Base-by-base conservation (phyloP, 2,329 filamentous ascomycete genomes). In the Diplodia seriata region DNA sequence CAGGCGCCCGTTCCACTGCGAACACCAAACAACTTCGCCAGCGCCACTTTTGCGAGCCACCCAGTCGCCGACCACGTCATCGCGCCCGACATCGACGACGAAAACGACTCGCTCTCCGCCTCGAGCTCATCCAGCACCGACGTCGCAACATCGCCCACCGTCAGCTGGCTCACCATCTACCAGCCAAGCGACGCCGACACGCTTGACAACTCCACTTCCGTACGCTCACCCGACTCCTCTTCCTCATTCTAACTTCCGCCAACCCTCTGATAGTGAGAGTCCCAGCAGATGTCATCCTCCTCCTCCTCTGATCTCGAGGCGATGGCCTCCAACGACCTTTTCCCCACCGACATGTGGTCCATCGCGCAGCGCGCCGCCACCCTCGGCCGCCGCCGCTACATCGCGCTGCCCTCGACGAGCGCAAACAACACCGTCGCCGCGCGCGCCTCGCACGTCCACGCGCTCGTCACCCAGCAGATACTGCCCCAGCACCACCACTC, bases 281-380 rank as follows among this genome's bases (percentile, higher is more conserved):
- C 7, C 43, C 7, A 4, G 20, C 43, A 47, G 43, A 11, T 38
- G 7, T 38, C 36, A 3, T 12, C 43, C 7, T 20, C 15, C 26
- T 8, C 26, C 29, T 15, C 26, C 29, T 11, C 26, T 14, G 15
- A 55, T 15, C 29, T 23, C 51, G 15, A 33, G 7, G 49, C 20
- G 15, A 14, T 6, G 11, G 6, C 1, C 26, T 29, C 51, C 26
- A 33, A 33, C 26, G 51, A 54, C 14, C 26, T n/a, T 26, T 36
- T 31, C 31, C 53, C 53, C 29, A 11, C 18, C 31, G 53, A 56
- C 18, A 20, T 56, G 18, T 38, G 29, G 53, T 56, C 53, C 53
- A 56, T 56, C 31, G 53, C n/a, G 1, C n/a, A 20, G 9, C 49
- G 49, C 49, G 23, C n/a, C 12, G 20, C 29, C 31, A 36, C n/a